Base-by-base conservation (phyloP, 352 stramenopile species). In the Phytophthora capsici region DNA sequence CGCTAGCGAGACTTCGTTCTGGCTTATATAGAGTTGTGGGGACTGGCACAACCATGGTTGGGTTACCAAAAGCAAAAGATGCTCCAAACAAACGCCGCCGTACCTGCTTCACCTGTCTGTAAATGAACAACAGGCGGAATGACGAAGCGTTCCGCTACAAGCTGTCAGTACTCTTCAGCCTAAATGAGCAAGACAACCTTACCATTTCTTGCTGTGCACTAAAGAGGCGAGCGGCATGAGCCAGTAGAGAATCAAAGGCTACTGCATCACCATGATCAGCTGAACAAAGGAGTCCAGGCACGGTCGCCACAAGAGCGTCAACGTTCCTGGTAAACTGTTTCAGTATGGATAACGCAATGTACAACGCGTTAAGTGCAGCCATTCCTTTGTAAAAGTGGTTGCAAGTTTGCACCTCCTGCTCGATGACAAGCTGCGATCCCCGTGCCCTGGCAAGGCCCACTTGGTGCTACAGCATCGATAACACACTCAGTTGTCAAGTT, bases 301-400 rank as follows among this genome's bases (percentile, higher is more conserved):
- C 52, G 0, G 71, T 69, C 4, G 44, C 52, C 34, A 64, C 63
- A 26, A 85, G n/a, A 7, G 16, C 44, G 41, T 28, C 49, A 1
- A 66, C 28, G 38, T 83, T 45, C 30, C 66, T 69, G 9, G 76
- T 87, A 17, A 84, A 87, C 78, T 86, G 16, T 41, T 37, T 4
- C 37, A 38, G 6, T 26, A 40, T 51, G 10, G 50, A 55, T 56
- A 57, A 55, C 16, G 36, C 28, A 37, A 38, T 26, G 16, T 28
- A 28, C 25, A 28, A 28, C 7, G 3, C 4, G 25, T 41, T 34
- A 34, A 9, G 3, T 14, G 10, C 8, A 34, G 28, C 8, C 9
- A 14, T 34, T 34, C 28, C 28, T 4, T 34, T 34, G 28, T 9
- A 34, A 34, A 34, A 13, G 28, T 12, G 28, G 28, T 34, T 34